phyloP scores from a whole-genome alignment of 1,284 basidiomycete genomes.

The Ceratorhiza oryzae-sativae region DNA sequence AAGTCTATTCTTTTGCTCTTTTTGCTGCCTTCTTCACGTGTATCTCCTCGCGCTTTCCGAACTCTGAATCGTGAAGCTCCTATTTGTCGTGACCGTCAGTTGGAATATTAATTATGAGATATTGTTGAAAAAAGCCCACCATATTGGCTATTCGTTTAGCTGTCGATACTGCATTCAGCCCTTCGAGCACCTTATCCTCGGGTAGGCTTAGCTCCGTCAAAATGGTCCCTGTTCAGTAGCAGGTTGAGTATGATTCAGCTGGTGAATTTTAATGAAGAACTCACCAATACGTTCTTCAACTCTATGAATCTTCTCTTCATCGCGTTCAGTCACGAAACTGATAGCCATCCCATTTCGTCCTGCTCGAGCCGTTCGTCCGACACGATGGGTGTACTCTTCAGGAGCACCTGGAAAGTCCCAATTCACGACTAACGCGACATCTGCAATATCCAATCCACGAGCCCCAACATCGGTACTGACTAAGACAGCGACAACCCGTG shows the following conservation, averaged over 20 bases:
- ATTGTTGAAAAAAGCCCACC: conserved; percentile 59
- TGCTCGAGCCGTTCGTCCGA: conserved; percentile 89
- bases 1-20: conserved; percentile 17
- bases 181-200: conserved; percentile 85
- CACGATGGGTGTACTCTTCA: conserved; percentile 66
- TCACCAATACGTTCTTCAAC: conserved; percentile 89
- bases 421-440: conserved; percentile 94
- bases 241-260: conserved; percentile 3
- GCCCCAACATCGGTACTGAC: conserved; percentile 96
- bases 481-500: conserved; percentile 87
- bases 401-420: conserved; percentile 92
- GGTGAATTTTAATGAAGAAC: too few species aligned
- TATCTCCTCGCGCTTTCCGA: conserved; percentile 87
- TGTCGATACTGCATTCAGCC: conserved; percentile 86
- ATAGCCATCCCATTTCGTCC: conserved; percentile 89
- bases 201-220: conserved; percentile 76
- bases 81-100: conserved; percentile 48
- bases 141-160: conserved; percentile 94
- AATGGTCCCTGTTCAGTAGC: conserved; percentile 63
- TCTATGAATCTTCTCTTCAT: conserved; percentile 82
- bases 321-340: conserved; percentile 91
- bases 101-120: background rate
- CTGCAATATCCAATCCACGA: conserved; percentile 92
- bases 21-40: conserved; percentile 66
- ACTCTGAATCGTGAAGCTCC: conserved; percentile 91